Percentiles rank a stretch among this genome's conserved stretches.
Evolutionary conservation across 1,284 basidiomycete genomes (phyloP).

Genomic region (Amylostereum areolatum): DNA sequence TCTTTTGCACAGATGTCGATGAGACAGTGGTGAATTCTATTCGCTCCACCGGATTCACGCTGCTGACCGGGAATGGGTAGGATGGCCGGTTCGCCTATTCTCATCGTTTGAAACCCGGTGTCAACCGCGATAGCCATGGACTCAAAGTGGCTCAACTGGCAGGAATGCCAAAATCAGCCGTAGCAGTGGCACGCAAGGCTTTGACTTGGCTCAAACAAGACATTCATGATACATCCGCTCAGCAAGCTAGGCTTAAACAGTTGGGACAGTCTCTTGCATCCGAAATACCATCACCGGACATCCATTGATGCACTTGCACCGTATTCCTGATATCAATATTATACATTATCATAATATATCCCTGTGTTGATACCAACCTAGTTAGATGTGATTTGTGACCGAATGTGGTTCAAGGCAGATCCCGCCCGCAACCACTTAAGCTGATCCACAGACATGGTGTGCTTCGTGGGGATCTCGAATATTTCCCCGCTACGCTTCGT

Average conservation of each 20-base stretch:
- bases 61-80: constrained; percentile 25
- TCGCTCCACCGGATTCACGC: background rate
- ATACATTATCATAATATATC: background rate
- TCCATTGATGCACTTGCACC: too few species aligned
- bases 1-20: constrained; percentile 86
- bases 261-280: constrained; percentile 24
- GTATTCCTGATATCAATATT: background rate
- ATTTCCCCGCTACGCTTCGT: constrained; percentile 59
- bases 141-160: constrained; percentile 88
- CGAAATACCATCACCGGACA: background rate
- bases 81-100: constrained; percentile 78
- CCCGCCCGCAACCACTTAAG: constrained; percentile 83
- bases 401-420: constrained; percentile 82
- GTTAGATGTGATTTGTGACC: constrained; percentile 37
- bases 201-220: constrained; percentile 33
- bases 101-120: constrained; percentile 74
- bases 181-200: constrained; percentile 52
- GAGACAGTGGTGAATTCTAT: constrained; percentile 51
- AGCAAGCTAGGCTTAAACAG: constrained; percentile 18
- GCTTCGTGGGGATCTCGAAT: constrained; percentile 69
- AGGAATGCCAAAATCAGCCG: constrained; percentile 68
- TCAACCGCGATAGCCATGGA: constrained; percentile 91
- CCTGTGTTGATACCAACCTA: background rate
- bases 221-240: constrained; percentile 12
- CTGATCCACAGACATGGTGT: constrained; percentile 89